Conservation (phyloP, 2,329 filamentous ascomycete species). For the Colletotrichum caudatum region DNA sequence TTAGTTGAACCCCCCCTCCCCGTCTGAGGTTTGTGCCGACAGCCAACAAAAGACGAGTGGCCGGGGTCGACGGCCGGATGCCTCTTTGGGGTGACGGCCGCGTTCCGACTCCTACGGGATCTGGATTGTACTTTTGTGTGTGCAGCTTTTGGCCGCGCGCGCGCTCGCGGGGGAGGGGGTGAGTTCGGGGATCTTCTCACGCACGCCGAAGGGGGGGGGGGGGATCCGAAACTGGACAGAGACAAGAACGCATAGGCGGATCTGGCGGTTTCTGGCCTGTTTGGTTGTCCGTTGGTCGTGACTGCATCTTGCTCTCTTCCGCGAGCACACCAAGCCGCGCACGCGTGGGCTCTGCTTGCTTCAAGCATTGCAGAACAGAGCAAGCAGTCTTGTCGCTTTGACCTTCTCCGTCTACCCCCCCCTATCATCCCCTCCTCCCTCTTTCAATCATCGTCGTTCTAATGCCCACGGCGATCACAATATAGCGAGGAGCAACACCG, state of each 20-base stretch:
- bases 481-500: conserved; percentile 2
- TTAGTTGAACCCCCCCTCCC: neutral
- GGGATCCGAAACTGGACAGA: neutral
- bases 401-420: neutral
- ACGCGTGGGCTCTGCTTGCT: conserved; percentile 18
- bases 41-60: conserved; percentile 6
- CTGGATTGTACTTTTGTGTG: conserved; percentile 4
- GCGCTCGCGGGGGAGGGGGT: neutral
- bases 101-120: conserved; percentile 28
- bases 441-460: neutral
- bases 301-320: neutral
- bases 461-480: conserved; percentile 1
- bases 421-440: neutral
- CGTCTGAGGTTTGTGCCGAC: conserved; percentile 15
- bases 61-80: conserved; percentile 1
- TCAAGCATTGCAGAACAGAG: neutral
- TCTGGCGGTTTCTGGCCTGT: conserved; percentile 9
- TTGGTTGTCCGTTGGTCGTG: conserved; percentile 21
- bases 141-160: neutral
- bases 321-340: neutral
- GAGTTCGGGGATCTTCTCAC: conserved; percentile 27
- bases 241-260: neutral
- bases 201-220: conserved; percentile 7
- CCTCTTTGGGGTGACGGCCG: conserved; percentile 18
- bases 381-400: neutral